Conservation (phyloP, 108 stramenopile species). For the Conticribra weissflogii region DNA sequence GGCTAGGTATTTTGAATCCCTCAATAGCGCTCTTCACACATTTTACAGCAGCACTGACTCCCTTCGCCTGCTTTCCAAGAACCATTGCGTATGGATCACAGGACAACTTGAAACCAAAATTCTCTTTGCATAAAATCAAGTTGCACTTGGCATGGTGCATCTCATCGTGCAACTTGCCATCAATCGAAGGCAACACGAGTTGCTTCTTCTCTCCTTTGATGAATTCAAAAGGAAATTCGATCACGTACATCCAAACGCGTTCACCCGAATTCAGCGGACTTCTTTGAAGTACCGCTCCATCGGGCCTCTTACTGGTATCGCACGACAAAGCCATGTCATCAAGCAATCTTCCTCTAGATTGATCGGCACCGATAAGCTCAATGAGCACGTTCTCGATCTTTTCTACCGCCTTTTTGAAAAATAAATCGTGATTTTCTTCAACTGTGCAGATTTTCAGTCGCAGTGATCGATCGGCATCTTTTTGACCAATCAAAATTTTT, state of each 20-base stretch:
- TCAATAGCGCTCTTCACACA: not conserved
- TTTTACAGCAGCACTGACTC: not conserved
- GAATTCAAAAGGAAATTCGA: not conserved
- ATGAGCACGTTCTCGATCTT: not conserved
- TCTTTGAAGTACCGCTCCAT: constrained; percentile 2
- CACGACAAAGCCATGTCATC: not conserved
- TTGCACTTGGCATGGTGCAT: constrained; percentile 2
- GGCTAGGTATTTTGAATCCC: not conserved
- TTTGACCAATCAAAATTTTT: not conserved
- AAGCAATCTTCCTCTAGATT: constrained; percentile 3
- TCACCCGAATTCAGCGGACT: not conserved
- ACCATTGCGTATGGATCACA: constrained; percentile 1
- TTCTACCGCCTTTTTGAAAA: not conserved
- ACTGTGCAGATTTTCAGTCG: not conserved
- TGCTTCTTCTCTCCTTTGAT: not conserved
- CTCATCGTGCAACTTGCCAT: not conserved
- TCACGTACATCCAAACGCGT: not conserved
- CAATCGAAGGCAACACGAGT: not conserved
- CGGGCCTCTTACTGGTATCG: not conserved
- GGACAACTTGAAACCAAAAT: not conserved
- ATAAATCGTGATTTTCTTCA: not conserved
- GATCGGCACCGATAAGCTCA: not conserved
- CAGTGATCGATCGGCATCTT: not conserved
- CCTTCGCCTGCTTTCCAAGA: constrained; percentile 2
- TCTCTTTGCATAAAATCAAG: not conserved